Evolutionary conservation across 345 rosid species (phyloP).

Genomic region (Salix brachista): DNA sequence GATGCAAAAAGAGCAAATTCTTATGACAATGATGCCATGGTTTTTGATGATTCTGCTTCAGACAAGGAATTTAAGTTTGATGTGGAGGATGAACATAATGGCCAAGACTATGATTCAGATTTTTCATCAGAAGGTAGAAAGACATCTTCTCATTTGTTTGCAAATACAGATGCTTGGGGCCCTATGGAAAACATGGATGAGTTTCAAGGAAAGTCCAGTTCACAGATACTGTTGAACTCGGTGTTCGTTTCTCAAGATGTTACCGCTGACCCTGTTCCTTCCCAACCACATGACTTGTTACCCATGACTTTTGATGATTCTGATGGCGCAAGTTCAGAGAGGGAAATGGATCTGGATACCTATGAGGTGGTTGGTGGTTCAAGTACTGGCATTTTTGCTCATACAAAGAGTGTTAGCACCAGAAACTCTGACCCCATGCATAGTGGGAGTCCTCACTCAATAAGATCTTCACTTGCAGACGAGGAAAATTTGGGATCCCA

Average conservation of each 20-base stretch:
- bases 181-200: constrained; percentile 16
- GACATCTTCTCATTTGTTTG: constrained; percentile 28
- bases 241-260: constrained; percentile 42
- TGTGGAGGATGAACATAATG: constrained; percentile 26
- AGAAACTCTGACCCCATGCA: constrained; percentile 9
- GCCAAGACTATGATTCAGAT: constrained; percentile 27
- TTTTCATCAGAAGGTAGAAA: constrained; percentile 35
- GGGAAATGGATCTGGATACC: constrained; percentile 10
- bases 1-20: constrained; percentile 27
- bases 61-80: constrained; percentile 44
- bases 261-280: constrained; percentile 35
- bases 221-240: constrained; percentile 32
- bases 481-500: constrained; percentile 7
- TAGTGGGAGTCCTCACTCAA: background rate
- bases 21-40: constrained; percentile 32
- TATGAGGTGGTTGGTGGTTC: constrained; percentile 19
- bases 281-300: constrained; percentile 34
- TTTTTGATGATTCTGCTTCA: constrained; percentile 69
- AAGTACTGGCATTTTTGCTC: constrained; percentile 1
- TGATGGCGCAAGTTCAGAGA: constrained; percentile 16
- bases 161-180: constrained; percentile 36
- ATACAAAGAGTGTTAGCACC: constrained; percentile 8
- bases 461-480: constrained; percentile 8
- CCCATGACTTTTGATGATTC: constrained; percentile 58
- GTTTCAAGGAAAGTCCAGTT: constrained; percentile 23